Percentiles rank a stretch among this genome's conserved stretches.
These are phyloP conservation scores for Aspergillus hiratsukae DNA, from an alignment of 2,329 filamentous ascomycete genomes.

Conservation along the genomic window DNA sequence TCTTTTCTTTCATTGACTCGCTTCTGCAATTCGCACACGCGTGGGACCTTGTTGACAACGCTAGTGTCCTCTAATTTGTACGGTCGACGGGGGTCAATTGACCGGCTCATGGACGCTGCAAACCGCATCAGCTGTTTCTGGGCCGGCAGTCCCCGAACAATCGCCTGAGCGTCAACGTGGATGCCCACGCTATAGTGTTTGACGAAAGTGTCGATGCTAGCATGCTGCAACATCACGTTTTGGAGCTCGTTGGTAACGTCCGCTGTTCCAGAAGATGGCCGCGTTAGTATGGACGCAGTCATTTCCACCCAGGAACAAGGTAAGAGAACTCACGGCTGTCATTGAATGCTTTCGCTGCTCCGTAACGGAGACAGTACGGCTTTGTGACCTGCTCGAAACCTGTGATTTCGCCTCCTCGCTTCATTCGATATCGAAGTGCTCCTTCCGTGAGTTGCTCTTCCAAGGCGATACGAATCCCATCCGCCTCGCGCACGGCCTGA, in stretches of 20 bases:
- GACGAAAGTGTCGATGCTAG: constrained; percentile 25
- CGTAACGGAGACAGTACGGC: constrained; percentile 31
- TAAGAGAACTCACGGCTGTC: constrained; percentile 26
- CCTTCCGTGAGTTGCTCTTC: too few relatives aligned
- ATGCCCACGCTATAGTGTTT: constrained; percentile 24
- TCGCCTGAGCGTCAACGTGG: constrained; percentile 22
- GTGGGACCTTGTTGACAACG: constrained; percentile 20
- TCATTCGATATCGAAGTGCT: too few relatives aligned
- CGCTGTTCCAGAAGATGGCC: constrained; percentile 5
- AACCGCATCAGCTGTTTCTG: constrained; percentile 23
- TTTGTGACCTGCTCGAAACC: constrained; percentile 27
- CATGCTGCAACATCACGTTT: constrained; percentile 22
- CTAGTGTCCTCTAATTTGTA: constrained; percentile 23
- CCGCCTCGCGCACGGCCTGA: constrained; percentile 17
- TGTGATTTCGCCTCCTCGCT: constrained; percentile 25
- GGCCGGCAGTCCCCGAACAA: constrained; percentile 17
- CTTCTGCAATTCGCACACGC: constrained; percentile 14
- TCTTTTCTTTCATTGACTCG: constrained; percentile 14
- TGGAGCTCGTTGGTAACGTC: constrained; percentile 16
- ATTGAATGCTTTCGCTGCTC: constrained; percentile 32
- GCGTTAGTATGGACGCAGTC: too few relatives aligned
- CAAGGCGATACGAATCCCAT: constrained; percentile 12
- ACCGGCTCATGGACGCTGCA: constrained; percentile 22
- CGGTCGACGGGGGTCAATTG: constrained; percentile 19
- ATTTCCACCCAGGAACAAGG: too few relatives aligned